Base-by-base conservation (phyloP, 164 flowering plant species). In the Akebia trifoliata region DNA sequence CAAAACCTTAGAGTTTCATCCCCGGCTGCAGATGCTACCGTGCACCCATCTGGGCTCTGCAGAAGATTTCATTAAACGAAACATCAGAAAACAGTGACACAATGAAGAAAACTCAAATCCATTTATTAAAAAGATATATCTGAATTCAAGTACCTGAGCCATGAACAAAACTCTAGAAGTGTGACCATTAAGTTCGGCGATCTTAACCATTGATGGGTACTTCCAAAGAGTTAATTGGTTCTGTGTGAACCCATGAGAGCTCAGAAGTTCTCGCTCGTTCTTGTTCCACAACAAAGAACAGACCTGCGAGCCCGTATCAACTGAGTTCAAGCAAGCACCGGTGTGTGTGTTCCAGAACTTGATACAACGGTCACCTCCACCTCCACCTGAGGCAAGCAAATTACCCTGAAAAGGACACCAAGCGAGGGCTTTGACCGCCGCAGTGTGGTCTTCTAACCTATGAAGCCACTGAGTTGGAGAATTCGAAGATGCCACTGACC, bases 351-450 rank as follows among this genome's bases (percentile, higher is more conserved):
- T 82, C 87, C 87, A 82, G 39, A 82, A 82, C 39, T 76, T 82
- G 4, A 82, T 82, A 66, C 82, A 72, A 32, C 79, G 50, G 37
- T 82, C 87, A 10, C 71, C 75, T 6, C 75, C 77, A 30, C 87
- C 87, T 11, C 87, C 85, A 15, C 85, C 87, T 6, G 87, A 74
- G 35, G 83, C 83, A 29, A 82, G 69, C 59, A 82, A 35, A 48
- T 80, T 82, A 21, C 77, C 67, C 71, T 82, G 87, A 60, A 80
- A 82, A 2, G 85, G 87, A 60, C 87, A 80, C 87, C 87, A 82
- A 7, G 87, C 80, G 24, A 82, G 71, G 32, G 87, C 87, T 52
- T 82, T 82, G 3, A 80, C 87, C 1, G 83, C 87, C 2, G 87
- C 83, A 1, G 71, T 78, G 60, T 82, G 87, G 57, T 80, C 87